Conservation (phyloP, 257 asterid species). For the Rhazya stricta region DNA sequence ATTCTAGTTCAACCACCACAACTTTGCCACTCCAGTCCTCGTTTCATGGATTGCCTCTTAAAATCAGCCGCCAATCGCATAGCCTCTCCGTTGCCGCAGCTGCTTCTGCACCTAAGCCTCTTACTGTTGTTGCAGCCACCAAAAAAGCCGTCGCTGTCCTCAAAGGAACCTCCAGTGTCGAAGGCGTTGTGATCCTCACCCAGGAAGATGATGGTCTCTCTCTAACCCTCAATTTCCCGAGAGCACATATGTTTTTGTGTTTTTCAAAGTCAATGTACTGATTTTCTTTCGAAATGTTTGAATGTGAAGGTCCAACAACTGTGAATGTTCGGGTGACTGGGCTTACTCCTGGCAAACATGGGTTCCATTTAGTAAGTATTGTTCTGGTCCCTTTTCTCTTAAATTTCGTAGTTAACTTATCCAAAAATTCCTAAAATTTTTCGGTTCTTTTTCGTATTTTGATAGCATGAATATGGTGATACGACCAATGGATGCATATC, state of each 20-base stretch:
- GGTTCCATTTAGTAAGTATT: constrained; percentile 79
- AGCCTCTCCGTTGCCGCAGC: constrained; percentile 37
- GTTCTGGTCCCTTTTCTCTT: neutral
- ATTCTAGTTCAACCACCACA: constrained; percentile 27
- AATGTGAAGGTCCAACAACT: constrained; percentile 68
- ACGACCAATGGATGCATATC: constrained; percentile 96
- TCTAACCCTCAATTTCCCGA: constrained; percentile 14
- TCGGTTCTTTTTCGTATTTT: constrained; percentile 9
- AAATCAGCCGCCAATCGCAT: constrained; percentile 42
- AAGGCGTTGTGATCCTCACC: constrained; percentile 84
- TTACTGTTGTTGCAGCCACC: constrained; percentile 61
- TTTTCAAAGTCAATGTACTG: constrained; percentile 7
- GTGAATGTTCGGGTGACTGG: constrained; percentile 82
- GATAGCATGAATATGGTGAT: constrained; percentile 95
- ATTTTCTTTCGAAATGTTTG: constrained; percentile 9
- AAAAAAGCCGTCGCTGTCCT: constrained; percentile 88
- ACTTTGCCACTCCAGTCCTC: constrained; percentile 44
- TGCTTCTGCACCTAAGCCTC: constrained; percentile 47
- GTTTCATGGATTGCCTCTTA: constrained; percentile 60
- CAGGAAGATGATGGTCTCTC: constrained; percentile 66
- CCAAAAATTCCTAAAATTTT: constrained; percentile 7
- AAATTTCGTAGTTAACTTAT: neutral
- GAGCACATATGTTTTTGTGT: neutral
- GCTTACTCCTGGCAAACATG: constrained; percentile 88
- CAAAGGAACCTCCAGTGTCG: constrained; percentile 75